Evolutionary conservation across 148 eudicot species (phyloP).

Genomic region (Chenopodium suecicum): DNA sequence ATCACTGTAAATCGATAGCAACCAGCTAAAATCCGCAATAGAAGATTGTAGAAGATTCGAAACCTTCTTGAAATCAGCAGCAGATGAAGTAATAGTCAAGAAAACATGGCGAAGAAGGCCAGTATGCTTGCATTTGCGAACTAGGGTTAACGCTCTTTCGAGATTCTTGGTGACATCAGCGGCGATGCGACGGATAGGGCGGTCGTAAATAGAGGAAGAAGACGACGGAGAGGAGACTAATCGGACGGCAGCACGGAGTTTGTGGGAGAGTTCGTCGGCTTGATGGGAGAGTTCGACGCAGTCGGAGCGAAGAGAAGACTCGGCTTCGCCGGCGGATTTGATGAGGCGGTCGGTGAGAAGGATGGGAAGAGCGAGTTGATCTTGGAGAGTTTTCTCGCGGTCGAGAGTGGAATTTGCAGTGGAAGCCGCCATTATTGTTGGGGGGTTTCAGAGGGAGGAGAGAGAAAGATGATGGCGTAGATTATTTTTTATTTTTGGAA

Average conservation of each 20-base stretch:
- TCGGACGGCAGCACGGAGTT: slow-evolving; percentile 59
- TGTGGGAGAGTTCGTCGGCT: slow-evolving; percentile 54
- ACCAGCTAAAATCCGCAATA: slow-evolving; percentile 61
- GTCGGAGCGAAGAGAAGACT: slow-evolving; percentile 49
- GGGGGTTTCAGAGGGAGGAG: slow-evolving; percentile 12
- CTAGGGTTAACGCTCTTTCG: slow-evolving; percentile 53
- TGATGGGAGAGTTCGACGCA: slow-evolving; percentile 54
- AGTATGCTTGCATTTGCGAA: slow-evolving; percentile 54
- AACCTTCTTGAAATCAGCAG: slow-evolving; percentile 71
- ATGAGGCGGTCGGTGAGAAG: slow-evolving; percentile 54
- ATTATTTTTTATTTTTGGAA: not conserved
- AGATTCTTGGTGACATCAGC: slow-evolving; percentile 52
- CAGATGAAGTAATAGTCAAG: slow-evolving; percentile 48
- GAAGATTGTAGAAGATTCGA: slow-evolving; percentile 50
- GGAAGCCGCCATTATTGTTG: slow-evolving; percentile 27
- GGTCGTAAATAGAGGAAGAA: slow-evolving; percentile 56
- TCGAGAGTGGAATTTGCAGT: not conserved
- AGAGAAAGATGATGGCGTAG: slow-evolving; percentile 1
- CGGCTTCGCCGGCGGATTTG: slow-evolving; percentile 60
- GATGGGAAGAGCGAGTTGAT: slow-evolving; percentile 54
- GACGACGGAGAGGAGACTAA: slow-evolving; percentile 26
- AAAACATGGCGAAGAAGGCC: slow-evolving; percentile 58
- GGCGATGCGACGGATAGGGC: slow-evolving; percentile 65
- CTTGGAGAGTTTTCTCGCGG: slow-evolving; percentile 43
- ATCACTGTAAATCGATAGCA: slow-evolving; percentile 45